These are phyloP conservation scores for Pichia terricola DNA, from an alignment of 1,139 yeast genomes.

Conservation along the genomic window DNA sequence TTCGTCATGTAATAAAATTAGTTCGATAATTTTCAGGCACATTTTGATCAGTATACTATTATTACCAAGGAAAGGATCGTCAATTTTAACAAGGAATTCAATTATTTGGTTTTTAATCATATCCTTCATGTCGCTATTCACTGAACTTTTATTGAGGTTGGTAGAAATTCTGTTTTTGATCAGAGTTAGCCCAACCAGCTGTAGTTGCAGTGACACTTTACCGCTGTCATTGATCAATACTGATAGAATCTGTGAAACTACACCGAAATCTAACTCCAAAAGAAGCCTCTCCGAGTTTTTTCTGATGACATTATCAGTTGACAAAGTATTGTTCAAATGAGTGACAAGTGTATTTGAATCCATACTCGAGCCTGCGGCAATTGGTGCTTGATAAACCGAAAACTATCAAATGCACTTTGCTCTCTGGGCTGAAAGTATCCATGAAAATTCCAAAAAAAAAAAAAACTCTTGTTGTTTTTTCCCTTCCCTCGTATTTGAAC, in stretches of 20 bases:
- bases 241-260: neutral
- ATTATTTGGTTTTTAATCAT: constrained; percentile 1
- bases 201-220: constrained; percentile 1
- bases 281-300: neutral
- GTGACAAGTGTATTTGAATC: neutral
- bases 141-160: constrained; percentile 1
- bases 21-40: constrained; percentile 5
- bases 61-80: constrained; percentile 2
- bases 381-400: no score
- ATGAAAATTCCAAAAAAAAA: no score
- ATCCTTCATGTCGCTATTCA: neutral
- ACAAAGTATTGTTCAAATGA: neutral
- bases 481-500: no score
- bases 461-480: no score
- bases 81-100: constrained; percentile 2
- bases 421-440: no score
- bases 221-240: neutral
- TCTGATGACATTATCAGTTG: neutral
- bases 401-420: no score
- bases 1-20: neutral
- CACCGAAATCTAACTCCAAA: neutral
- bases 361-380: constrained; percentile 20
- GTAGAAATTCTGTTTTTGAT: constrained; percentile 6
- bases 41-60: constrained; percentile 5
- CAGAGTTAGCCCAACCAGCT: constrained; percentile 5